Base-by-base conservation (phyloP, 805 yeast genomes). In the Pichia pseudocactophila region DNA sequence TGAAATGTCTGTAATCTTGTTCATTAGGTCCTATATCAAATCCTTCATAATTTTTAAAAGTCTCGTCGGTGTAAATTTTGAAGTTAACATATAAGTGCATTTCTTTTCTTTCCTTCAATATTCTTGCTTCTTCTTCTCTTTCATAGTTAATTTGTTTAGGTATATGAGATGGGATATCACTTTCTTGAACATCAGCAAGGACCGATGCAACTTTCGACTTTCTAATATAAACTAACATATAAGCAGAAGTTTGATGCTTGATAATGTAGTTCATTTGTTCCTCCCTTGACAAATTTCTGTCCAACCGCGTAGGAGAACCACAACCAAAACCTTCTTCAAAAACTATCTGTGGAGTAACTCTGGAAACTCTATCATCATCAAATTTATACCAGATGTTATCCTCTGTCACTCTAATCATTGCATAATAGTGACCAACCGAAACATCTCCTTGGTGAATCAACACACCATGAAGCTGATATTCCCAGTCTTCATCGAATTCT, bases 391-490 rank as follows among this genome's bases (percentile, higher is more conserved):
- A 92, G 33, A 73, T 64, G 40, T 77, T 80, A 17, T 73, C 68
- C 2, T 71, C 65, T 20, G 72, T 72, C 2, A 97, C 97, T 59
- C 80, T 88, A 40, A 92, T 79, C 78, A 92, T 73, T 0, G 98
- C 92, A 57, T 92, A 92, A 62, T 92, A 92, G 58, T 92, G 99
- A 17, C 99, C 99, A 36, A 89, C 84, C 10, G 95, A 84, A 39
- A 92, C 81, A 56, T 90, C 96, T 46, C 99, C 99, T 34, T 88
- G 82, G 60, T 92, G 99, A 11, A 92, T 97, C 44, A 92, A 68
- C 2, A 92, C 98, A 10, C 97, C 96, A 61, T 90, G 96, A 20
- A 92, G 65, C 40, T 76, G 79, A 60, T 92, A 92, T 30, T 70
- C 78, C 80, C 89, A 83, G 46, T 83, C 73, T 47, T 80, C 80